Conservation (phyloP, 2,329 filamentous ascomycete genomes). For the Xylariaceae sp. region DNA sequence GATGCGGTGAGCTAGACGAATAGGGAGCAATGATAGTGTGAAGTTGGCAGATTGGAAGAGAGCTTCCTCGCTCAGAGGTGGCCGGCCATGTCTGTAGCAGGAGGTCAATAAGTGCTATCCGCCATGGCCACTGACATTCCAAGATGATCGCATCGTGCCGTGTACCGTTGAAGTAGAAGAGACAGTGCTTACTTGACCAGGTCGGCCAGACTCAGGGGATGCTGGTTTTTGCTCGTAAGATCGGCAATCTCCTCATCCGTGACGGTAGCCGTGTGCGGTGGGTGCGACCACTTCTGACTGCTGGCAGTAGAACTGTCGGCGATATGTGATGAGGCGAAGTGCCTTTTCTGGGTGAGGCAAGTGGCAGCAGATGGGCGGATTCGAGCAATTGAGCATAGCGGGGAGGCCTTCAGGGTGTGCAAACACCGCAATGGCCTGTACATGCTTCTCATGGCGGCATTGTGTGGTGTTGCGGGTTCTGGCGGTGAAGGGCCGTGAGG, state of each 20-base stretch:
- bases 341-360: background rate
- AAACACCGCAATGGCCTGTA: conserved; percentile 35
- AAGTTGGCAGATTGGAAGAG: conserved; percentile 92
- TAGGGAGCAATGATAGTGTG: conserved; percentile 85
- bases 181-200: conserved; percentile 66
- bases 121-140: background rate
- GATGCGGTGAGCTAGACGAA: conserved; percentile 89
- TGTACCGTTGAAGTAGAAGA: no score
- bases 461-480: conserved; percentile 13
- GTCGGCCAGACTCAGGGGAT: conserved; percentile 80
- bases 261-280: conserved; percentile 44
- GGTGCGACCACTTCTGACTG: conserved; percentile 32
- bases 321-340: background rate
- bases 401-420: conserved; percentile 20
- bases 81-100: conserved; percentile 62
- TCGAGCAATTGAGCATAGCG: background rate
- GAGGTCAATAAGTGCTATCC: background rate
- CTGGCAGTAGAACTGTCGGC: conserved; percentile 7
- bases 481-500: conserved; percentile 7
- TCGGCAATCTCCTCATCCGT: conserved; percentile 73
- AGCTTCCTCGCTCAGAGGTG: conserved; percentile 74
- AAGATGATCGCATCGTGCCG: no score
- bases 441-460: conserved; percentile 45
- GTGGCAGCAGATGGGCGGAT: background rate
- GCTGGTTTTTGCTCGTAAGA: conserved; percentile 72